These are phyloP conservation scores for Jimgerdemannia lactiflua DNA, from an alignment of 192 early-diverging fungal genomes.

Conservation along the genomic window DNA sequence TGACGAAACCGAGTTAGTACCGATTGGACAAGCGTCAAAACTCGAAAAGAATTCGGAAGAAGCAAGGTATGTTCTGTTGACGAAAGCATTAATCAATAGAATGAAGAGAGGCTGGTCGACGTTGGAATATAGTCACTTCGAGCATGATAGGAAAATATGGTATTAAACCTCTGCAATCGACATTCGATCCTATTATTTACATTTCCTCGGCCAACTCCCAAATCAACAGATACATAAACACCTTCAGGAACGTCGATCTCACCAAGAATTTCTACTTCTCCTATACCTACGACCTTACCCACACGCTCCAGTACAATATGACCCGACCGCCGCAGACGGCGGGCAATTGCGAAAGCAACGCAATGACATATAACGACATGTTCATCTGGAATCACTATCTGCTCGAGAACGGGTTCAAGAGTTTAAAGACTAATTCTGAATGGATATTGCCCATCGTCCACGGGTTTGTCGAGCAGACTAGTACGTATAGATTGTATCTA, in stretches of 20 bases:
- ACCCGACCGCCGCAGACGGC: constrained; percentile 42
- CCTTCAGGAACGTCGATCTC: constrained; percentile 89
- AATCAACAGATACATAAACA: constrained; percentile 61
- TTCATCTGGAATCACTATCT: constrained; percentile 96
- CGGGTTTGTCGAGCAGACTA: constrained; percentile 96
- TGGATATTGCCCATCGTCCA: constrained; percentile 87
- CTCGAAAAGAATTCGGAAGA: constrained; percentile 76
- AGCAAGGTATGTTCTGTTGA: constrained; percentile 46
- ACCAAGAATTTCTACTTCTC: constrained; percentile 97
- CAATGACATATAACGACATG: constrained; percentile 67
- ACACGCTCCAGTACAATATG: constrained; percentile 88
- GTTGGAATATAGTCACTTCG: no score
- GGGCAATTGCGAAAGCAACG: not conserved
- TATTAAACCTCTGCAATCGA: no score
- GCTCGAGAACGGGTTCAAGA: constrained; percentile 60
- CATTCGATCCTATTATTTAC: no score
- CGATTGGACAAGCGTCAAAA: constrained; percentile 60
- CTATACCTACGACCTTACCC: constrained; percentile 95
- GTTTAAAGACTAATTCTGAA: constrained; percentile 63
- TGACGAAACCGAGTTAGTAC: constrained; percentile 80
- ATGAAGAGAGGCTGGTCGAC: no score
- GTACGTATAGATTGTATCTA: no score
- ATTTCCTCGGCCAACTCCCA: no score
- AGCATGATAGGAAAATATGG: no score
- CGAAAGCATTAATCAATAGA: no score